Evolutionary conservation across 1,284 basidiomycete species (phyloP), one percentile per base, ranked within the genome.

Genomic region (Cryptococcus sp.): DNA sequence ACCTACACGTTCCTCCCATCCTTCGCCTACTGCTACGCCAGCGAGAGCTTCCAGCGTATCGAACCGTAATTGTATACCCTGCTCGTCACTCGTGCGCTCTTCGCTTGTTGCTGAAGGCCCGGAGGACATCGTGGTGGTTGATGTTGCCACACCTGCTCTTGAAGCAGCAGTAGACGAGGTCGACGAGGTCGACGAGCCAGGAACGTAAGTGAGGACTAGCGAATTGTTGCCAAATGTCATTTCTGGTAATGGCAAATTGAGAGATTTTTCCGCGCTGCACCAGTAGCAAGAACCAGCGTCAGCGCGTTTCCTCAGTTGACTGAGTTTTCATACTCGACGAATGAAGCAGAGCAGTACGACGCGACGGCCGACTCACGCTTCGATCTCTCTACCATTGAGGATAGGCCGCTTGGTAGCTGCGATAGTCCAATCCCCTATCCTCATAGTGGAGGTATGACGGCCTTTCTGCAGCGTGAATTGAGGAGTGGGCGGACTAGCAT

Each of bases 211-310:
- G 15, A 98, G 80, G 7, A 82, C 80, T 1, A 99, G 82, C 19
- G 78, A 78, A 77, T 98, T 99, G 75, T 85, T 86, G 5, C 93
- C 93, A 72, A 98, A 99, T 0, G 90, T 93, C 92, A 99, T 99
- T 75, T 99, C 95, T 2, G 96, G 96, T 0, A 95, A 78, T 0
- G 94, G 90, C 31, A 99, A 84, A 3, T 83, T 84, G 68, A 96
- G 87, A 52, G 84, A 84, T 64, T 90, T 86, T 39, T 83, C 79
- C 1, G 90, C 87, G 65, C 87, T 93, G 44, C 17, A 13, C 20
- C 40, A 47, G 48, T 48, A 38, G 13, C 42, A 47, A 17, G n/a
- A 45, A 3, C 5, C 15, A 45, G 7, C n/a, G 10, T 45, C 22
- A 19, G 42, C 42, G 42, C 4, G n/a, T n/a, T n/a, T n/a, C n/a